phyloP scores from a whole-genome alignment of 2,329 filamentous ascomycete genomes.

The Hawksworthiomyces lignivorus region DNA sequence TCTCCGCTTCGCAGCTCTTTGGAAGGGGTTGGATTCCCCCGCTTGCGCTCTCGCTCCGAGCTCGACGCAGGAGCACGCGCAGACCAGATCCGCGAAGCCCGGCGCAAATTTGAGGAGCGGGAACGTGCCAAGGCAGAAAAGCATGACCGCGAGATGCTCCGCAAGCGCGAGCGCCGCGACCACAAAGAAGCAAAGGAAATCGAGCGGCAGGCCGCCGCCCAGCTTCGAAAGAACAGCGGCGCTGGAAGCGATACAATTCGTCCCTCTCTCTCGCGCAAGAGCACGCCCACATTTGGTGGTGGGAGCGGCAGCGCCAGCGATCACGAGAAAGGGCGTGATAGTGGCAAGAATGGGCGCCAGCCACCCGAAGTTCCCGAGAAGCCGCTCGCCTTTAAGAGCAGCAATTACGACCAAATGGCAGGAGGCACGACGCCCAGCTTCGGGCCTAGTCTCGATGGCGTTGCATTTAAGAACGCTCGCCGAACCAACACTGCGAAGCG shows the following conservation, averaged over 20 bases:
- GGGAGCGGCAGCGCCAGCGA: slow-evolving; percentile 14
- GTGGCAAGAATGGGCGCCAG: slow-evolving; percentile 10
- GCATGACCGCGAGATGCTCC: slow-evolving; percentile 50
- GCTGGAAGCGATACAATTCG: slow-evolving; percentile 16
- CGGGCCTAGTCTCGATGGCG: slow-evolving; percentile 31
- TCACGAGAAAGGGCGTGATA: slow-evolving; percentile 10
- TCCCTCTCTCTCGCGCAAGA: slow-evolving; percentile 17
- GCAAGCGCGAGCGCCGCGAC: slow-evolving; percentile 51
- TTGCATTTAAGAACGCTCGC: slow-evolving; percentile 35
- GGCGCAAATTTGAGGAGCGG: slow-evolving; percentile 55
- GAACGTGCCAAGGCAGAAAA: slow-evolving; percentile 56
- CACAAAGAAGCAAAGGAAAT: slow-evolving; percentile 46
- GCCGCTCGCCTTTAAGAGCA: slow-evolving; percentile 33
- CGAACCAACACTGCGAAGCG: slow-evolving; percentile 45
- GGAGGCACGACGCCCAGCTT: slow-evolving; percentile 24
- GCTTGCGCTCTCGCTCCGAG: slow-evolving; percentile 53
- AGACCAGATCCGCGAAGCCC: slow-evolving; percentile 52
- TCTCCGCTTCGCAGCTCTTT: slow-evolving; percentile 52
- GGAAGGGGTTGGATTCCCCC: slow-evolving; percentile 45
- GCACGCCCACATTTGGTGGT: slow-evolving; percentile 15
- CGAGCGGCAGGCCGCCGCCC: slow-evolving; percentile 37
- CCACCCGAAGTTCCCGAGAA: slow-evolving; percentile 28
- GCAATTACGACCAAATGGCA: slow-evolving; percentile 38
- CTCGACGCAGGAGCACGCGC: slow-evolving; percentile 45
- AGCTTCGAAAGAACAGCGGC: slow-evolving; percentile 30